Evolutionary conservation across 1,284 basidiomycete genomes (phyloP).

Genomic region (Cryptococcus sp.): DNA sequence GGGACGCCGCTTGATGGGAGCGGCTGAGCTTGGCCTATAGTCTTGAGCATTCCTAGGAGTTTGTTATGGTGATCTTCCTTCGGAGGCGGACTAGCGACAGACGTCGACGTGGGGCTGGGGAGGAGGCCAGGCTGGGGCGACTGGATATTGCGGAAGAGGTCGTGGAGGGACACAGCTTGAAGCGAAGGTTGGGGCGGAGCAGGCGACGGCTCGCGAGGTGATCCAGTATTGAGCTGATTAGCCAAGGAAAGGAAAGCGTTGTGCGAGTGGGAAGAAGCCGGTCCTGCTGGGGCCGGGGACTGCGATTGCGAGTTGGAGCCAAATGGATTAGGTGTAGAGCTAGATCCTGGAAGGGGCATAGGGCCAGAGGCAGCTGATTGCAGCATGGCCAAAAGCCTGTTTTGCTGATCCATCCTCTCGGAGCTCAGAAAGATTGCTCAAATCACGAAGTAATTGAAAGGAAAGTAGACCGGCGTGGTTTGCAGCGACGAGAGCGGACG

Average conservation of each 20-base stretch:
- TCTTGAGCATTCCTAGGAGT: conserved; percentile 27
- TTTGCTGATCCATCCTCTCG: conserved; percentile 29
- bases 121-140: conserved; percentile 13
- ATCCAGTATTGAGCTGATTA: conserved; percentile 4
- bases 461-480: neutral
- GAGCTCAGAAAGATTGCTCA: neutral
- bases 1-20: conserved; percentile 4
- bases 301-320: neutral
- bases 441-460: neutral
- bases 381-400: conserved; percentile 44
- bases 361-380: conserved; percentile 32
- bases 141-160: conserved; percentile 43
- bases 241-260: conserved; percentile 1
- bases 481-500: no score
- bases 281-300: neutral
- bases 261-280: neutral
- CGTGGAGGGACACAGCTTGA: conserved; percentile 35
- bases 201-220: conserved; percentile 25
- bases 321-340: neutral
- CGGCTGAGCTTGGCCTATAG: conserved; percentile 6
- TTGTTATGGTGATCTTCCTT: conserved; percentile 20
- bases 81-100: neutral
- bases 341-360: conserved; percentile 3
- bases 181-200: conserved; percentile 29
- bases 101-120: neutral